These are phyloP conservation scores for Asterophora lycoperdoides DNA, from an alignment of 768 basidiomycete genomes.

Conservation along the genomic window DNA sequence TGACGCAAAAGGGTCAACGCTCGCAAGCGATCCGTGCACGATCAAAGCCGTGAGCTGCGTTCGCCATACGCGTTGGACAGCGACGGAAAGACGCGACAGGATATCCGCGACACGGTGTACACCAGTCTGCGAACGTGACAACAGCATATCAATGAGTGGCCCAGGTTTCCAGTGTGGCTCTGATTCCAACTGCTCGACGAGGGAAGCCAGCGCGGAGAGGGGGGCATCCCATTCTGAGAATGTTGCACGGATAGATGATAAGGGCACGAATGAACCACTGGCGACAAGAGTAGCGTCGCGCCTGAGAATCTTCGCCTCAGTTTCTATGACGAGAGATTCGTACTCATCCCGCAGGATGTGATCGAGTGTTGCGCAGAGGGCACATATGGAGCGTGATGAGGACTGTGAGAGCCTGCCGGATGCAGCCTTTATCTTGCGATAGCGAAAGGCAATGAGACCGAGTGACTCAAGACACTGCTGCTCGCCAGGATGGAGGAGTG, in stretches of 20 bases:
- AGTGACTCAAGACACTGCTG: slow-evolving; percentile 79
- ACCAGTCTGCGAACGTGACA: slow-evolving; percentile 70
- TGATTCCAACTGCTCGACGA: slow-evolving; percentile 60
- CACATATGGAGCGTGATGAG: slow-evolving; percentile 72
- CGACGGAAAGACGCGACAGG: slow-evolving; percentile 61
- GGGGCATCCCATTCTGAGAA: slow-evolving; percentile 91
- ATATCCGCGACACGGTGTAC: slow-evolving; percentile 73
- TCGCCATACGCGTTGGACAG: slow-evolving; percentile 81
- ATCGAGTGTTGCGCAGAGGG: slow-evolving; percentile 68
- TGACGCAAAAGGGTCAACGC: slow-evolving; percentile 63
- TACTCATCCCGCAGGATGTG: slow-evolving; percentile 78
- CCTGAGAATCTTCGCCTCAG: slow-evolving; percentile 73
- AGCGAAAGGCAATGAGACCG: slow-evolving; percentile 68
- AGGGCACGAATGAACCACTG: slow-evolving; percentile 78
- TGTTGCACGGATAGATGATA: slow-evolving; percentile 77
- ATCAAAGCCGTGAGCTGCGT: slow-evolving; percentile 80
- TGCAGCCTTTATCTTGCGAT: slow-evolving; percentile 63
- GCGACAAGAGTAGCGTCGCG: slow-evolving; percentile 76
- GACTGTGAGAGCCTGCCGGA: slow-evolving; percentile 50
- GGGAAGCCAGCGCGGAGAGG: slow-evolving; percentile 60
- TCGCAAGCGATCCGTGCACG: slow-evolving; percentile 69
- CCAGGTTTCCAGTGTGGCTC: slow-evolving; percentile 67
- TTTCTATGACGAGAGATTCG: slow-evolving; percentile 71
- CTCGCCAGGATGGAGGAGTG: slow-evolving; percentile 87
- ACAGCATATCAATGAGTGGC: slow-evolving; percentile 73